Percentiles rank a stretch among this genome's conserved stretches.
phyloP scores from a whole-genome alignment of 1,284 basidiomycete species.

The Cutaneotrichosporon spelunceum region DNA sequence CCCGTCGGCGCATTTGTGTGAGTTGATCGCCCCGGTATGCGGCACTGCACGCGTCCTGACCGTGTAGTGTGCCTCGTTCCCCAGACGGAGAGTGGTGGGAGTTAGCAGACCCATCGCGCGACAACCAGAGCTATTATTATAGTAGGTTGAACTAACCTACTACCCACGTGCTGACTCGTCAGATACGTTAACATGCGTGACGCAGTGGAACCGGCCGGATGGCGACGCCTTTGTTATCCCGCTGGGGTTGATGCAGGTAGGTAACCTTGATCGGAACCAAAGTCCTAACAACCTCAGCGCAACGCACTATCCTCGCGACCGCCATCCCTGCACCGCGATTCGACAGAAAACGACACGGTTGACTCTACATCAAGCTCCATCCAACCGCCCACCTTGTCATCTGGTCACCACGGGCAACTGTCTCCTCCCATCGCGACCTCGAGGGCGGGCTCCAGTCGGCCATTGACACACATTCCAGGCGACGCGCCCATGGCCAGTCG shows the following conservation, averaged over 20 bases:
- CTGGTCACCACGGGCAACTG: conserved; percentile 3
- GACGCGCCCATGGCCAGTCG: conserved; percentile 11
- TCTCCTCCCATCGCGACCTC: conserved; percentile 10
- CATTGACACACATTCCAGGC: conserved; percentile 18
- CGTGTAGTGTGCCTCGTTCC: conserved; percentile 68
- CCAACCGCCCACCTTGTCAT: conserved; percentile 7
- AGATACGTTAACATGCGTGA: conserved; percentile 73
- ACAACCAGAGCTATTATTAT: conserved; percentile 84
- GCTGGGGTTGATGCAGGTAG: conserved; percentile 70
- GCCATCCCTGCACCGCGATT: conserved; percentile 2
- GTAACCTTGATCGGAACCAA: conserved; percentile 13
- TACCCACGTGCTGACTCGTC: conserved; percentile 4
- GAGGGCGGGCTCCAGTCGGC: conserved; percentile 21
- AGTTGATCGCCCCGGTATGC: conserved; percentile 37
- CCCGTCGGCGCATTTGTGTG: conserved; percentile 85
- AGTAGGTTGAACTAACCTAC: conserved; percentile 52
- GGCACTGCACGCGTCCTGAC: conserved; percentile 4
- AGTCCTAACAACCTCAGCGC: conserved; percentile 6
- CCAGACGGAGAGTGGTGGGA: conserved; percentile 94
- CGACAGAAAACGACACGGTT: conserved; percentile 5
- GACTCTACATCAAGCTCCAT: conserved; percentile 2
- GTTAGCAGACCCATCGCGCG: conserved; percentile 71
- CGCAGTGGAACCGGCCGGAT: conserved; percentile 80
- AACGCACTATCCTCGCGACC: conserved; percentile 13
- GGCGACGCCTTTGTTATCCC: conserved; percentile 77